These are phyloP conservation scores for Penicillium turbatum DNA, from an alignment of 495 filamentous ascomycete species.

Conservation along the genomic window DNA sequence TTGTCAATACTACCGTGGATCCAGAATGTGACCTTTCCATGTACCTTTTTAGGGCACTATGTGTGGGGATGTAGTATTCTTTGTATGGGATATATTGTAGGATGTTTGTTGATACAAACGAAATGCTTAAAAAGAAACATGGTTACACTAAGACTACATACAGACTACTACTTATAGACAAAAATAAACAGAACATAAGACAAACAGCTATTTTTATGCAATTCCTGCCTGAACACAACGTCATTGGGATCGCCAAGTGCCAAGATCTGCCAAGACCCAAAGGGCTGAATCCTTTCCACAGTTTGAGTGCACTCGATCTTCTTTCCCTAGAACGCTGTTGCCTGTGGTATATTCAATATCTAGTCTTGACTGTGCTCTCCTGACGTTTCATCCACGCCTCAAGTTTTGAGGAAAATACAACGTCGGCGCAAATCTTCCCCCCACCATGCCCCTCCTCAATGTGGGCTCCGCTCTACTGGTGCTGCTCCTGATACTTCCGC, in stretches of 20 bases:
- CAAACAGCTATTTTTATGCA: not conserved
- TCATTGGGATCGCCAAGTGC: constrained; percentile 4
- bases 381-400: no score
- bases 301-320: not conserved
- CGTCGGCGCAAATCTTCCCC: not conserved
- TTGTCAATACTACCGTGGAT: constrained; percentile 22
- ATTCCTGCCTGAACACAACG: not conserved
- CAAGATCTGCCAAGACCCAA: constrained; percentile 3
- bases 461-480: constrained; percentile 39
- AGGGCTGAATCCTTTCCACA: not conserved
- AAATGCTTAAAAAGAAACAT: not conserved
- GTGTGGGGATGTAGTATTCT: not conserved
- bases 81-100: not conserved
- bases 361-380: not conserved
- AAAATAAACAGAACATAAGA: not conserved
- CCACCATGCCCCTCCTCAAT: constrained; percentile 31
- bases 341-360: not conserved
- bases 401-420: not conserved
- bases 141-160: no score
- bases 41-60: not conserved
- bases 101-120: not conserved
- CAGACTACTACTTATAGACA: no score
- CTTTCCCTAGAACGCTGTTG: not conserved
- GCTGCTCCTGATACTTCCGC: constrained; percentile 54
- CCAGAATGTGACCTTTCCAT: constrained; percentile 7